These are phyloP conservation scores for Botrytis byssoidea DNA, from an alignment of 2,329 filamentous ascomycete genomes.

Conservation along the genomic window DNA sequence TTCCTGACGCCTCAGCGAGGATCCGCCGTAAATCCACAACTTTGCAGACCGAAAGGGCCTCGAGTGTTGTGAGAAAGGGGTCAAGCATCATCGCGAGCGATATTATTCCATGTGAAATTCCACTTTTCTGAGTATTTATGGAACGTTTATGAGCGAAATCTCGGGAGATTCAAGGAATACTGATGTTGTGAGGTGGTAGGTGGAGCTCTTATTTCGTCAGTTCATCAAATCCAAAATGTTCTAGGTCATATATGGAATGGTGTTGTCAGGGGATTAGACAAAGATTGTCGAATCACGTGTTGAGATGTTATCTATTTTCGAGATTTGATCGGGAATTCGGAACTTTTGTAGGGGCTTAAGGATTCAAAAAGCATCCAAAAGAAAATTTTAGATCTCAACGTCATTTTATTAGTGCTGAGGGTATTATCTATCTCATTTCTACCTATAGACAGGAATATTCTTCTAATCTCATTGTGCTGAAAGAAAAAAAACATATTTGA, in stretches of 20 bases:
- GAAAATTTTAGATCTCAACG: not conserved
- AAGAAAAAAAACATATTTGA: not conserved
- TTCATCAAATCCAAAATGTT: not conserved
- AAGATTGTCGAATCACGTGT: conserved; percentile 7
- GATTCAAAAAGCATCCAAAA: not conserved
- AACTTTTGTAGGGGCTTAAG: not conserved
- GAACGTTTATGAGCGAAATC: not conserved
- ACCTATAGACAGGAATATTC: not conserved
- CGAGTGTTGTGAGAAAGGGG: not conserved
- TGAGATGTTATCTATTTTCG: not conserved
- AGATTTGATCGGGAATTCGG: not conserved
- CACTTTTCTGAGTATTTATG: conserved; percentile 18
- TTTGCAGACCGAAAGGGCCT: conserved; percentile 2
- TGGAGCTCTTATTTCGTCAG: conserved; percentile 3
- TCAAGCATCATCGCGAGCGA: conserved; percentile 14
- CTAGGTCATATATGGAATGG: not conserved
- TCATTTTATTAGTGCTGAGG: not conserved
- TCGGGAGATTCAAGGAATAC: not conserved
- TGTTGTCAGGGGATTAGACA: not conserved
- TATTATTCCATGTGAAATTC: not conserved
- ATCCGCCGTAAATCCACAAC: conserved; percentile 1
- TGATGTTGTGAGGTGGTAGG: not conserved
- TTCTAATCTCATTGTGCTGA: not conserved
- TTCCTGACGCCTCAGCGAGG: not conserved
- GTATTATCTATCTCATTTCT: not conserved